Evolutionary conservation across 2,329 filamentous ascomycete genomes (phyloP).

Genomic region (Neurospora sp.): DNA sequence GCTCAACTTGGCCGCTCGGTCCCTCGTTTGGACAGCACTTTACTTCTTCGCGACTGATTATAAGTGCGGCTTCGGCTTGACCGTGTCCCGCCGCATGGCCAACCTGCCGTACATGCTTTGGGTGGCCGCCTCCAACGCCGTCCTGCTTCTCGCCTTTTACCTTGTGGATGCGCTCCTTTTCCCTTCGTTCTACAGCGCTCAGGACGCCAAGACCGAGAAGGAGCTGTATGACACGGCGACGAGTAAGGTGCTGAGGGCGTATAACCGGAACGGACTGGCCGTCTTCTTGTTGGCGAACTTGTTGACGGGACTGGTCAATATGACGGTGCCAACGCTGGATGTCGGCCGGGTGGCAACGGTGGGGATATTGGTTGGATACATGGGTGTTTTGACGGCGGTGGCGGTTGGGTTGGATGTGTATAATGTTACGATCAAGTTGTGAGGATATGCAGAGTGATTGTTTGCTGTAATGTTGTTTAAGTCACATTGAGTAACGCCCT

Average conservation of each 20-base stretch:
- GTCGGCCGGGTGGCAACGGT: constrained; percentile 56
- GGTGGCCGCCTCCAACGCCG: constrained; percentile 82
- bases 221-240: constrained; percentile 60
- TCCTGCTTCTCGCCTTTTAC: constrained; percentile 72
- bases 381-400: constrained; percentile 51
- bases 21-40: constrained; percentile 56
- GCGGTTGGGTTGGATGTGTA: constrained; percentile 57
- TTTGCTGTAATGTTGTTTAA: neutral
- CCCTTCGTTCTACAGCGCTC: constrained; percentile 55
- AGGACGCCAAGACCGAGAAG: constrained; percentile 44
- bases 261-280: constrained; percentile 78
- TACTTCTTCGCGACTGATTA: constrained; percentile 62
- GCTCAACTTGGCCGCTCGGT: constrained; percentile 53
- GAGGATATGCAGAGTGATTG: neutral
- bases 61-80: constrained; percentile 59
- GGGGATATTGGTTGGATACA: constrained; percentile 66
- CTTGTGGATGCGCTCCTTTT: constrained; percentile 71
- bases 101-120: constrained; percentile 92
- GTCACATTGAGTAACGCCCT: neutral
- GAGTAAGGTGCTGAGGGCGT: constrained; percentile 70
- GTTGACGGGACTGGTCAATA: constrained; percentile 78
- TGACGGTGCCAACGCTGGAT: constrained; percentile 75
- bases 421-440: constrained; percentile 60
- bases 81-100: constrained; percentile 78
- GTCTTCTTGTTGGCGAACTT: constrained; percentile 85